phyloP scores from a whole-genome alignment of 495 filamentous ascomycete species.

The Xylaria grammica region DNA sequence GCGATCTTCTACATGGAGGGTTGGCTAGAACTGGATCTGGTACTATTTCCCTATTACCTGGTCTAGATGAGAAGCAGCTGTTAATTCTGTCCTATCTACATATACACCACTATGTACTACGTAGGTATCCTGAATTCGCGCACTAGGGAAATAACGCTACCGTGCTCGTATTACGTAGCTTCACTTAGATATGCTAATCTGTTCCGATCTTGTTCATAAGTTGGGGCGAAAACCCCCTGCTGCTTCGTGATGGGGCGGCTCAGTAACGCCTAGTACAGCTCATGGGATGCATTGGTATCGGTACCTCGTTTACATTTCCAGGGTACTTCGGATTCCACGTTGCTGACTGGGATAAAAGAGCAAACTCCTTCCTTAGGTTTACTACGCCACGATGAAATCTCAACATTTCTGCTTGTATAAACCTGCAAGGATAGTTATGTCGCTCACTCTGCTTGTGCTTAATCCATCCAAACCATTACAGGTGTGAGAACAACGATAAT shows the following conservation, averaged over 20 bases:
- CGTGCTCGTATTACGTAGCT: slow-evolving; percentile 2
- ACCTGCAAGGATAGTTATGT: too few relatives aligned
- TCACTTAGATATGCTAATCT: background rate
- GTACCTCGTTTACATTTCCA: background rate
- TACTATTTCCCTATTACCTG: background rate
- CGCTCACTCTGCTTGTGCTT: too few relatives aligned
- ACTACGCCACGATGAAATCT: background rate
- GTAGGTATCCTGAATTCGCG: too few relatives aligned
- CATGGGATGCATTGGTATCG: background rate
- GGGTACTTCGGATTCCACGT: slow-evolving; percentile 4
- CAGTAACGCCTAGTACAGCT: too few relatives aligned
- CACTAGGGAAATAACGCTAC: background rate
- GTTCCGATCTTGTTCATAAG: background rate
- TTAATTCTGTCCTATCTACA: too few relatives aligned
- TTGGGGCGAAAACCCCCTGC: background rate
- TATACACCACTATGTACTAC: too few relatives aligned
- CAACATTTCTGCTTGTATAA: background rate
- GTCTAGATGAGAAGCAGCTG: too few relatives aligned
- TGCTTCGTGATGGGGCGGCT: background rate
- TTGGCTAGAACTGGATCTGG: background rate
- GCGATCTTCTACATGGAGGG: too few relatives aligned
- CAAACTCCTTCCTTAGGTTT: background rate
- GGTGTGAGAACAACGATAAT: too few relatives aligned
- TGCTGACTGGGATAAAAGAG: slow-evolving; percentile 10
- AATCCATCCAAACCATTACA: too few relatives aligned